Base-by-base conservation (phyloP, 169 alveolate genomes). In the Cryptosporidium sp. region DNA sequence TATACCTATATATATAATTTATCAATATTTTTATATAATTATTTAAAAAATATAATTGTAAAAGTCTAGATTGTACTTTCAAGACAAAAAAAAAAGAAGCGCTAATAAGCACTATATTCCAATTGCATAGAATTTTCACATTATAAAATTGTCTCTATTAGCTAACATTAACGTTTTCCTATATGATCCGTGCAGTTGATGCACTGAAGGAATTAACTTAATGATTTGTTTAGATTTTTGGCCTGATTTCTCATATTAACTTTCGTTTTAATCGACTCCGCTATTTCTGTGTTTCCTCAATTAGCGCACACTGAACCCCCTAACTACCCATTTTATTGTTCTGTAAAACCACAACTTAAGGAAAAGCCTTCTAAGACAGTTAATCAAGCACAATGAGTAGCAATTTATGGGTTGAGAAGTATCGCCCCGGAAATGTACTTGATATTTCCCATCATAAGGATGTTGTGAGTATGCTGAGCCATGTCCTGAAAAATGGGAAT, bases 321-420 rank as follows among this genome's bases (percentile, higher is more conserved):
- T 0, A 4, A 48, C 3, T 48, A 14, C 8, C 56, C 23, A 3
- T 48, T 45, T 48, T 14, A 48, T 14, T 48, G 9, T 48, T 45
- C 14, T 45, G 21, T 48, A 14, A 48, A 48, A 14, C 56, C 10
- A 48, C 1, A 48, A 14, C 2, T 56, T 56, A 21, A 23, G 26
- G 67, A 56, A 56, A 48, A 48, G 3, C 8, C 10, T 14, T 0
- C 2, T 48, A 0, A 2, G 18, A 48, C 0, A 48, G 45, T 65
- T 65, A 5, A 35, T 65, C 23, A n/a, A 10, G 14, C 21, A 84
- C 62, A 39, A 91, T 84, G 94, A 93, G 87, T 53, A 93, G 86
- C 65, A 67, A 86, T 9, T 95, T 96, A 6, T 94, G 97, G 97
- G 96, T 94, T 72, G 97, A 94, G 72, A 94, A 94, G 35, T 94